Base-by-base conservation (phyloP, 768 basidiomycete genomes). In the Leccinum barrowsii region DNA sequence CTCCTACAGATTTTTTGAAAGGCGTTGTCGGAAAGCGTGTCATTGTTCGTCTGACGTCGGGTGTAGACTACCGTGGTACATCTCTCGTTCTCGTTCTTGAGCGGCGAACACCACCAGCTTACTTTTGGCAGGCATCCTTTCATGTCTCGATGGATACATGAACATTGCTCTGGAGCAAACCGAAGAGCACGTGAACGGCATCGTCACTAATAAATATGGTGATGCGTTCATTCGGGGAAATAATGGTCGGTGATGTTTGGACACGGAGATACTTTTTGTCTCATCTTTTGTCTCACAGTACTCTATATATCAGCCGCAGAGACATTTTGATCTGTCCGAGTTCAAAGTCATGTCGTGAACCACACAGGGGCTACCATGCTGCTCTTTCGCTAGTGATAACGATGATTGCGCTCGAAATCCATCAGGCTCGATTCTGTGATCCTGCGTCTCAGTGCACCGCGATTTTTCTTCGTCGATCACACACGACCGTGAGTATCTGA, bases 71-170 rank as follows among this genome's bases (percentile, higher is more conserved):
- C 74, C 83, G 86, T 66, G 95, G 95, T 93, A 57, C 44, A 82
- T 53, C 52, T 57, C 42, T 54, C 53, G 52, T 48, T 12, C 13
- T 28, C n/a, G 35, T 48, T 15, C 13, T 28, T 8, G 35, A 24
- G 40, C 35, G 30, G 10, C 34, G 32, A 51, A 42, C 34, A 37
- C 56, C 26, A 32, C 17, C 13, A 26, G 26, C 34, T 30, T 52
- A 62, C 50, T 22, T 51, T 40, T 44, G n/a, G 11, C 5, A 98
- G 96, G 96, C 19, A 81, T 94, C 3, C 76, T 99, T 13, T 95
- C 94, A 3, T 98, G 97, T 68, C 81, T 98, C 22, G 97, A 98
- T 74, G 95, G 95, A 0, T 98, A 97, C 74, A 98, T 99, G 97
- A 98, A 98, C 75, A 96, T 98, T 52, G 97, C 94, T 13, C 76